Evolutionary conservation across 176 grass and related monocot genomes (phyloP).

Genomic region (barley (Hordeum vulgare)): DNA sequence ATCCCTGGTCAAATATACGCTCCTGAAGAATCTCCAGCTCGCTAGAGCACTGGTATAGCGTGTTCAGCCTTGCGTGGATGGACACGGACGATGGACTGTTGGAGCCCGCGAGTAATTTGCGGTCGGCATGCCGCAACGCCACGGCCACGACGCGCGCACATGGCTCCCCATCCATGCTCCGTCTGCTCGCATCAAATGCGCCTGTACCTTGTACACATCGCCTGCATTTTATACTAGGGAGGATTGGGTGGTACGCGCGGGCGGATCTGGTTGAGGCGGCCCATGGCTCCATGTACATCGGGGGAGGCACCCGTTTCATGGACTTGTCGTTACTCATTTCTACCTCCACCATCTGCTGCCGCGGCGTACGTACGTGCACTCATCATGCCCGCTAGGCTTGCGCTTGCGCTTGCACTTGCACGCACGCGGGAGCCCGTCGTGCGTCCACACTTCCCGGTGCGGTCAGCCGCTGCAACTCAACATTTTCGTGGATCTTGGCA

Average conservation of each 20-base stretch:
- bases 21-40: background rate
- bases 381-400: background rate
- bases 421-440: background rate
- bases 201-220: background rate
- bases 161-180: background rate
- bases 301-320: background rate
- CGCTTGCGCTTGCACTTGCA: background rate
- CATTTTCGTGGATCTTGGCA: background rate
- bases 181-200: background rate
- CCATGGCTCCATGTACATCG: slow-evolving; percentile 10
- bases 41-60: background rate
- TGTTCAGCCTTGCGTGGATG: too few species aligned
- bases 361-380: background rate
- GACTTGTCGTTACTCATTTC: background rate
- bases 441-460: background rate
- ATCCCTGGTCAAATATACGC: background rate
- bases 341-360: background rate
- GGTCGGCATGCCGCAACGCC: background rate
- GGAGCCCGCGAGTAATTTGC: background rate
- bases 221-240: background rate
- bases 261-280: background rate
- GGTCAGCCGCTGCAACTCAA: background rate
- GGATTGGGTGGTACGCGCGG: background rate
- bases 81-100: background rate
- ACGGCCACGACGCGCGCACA: background rate